Evolutionary conservation across 495 filamentous ascomycete genomes (phyloP).

Genomic region (Jackrogersella multiformis): DNA sequence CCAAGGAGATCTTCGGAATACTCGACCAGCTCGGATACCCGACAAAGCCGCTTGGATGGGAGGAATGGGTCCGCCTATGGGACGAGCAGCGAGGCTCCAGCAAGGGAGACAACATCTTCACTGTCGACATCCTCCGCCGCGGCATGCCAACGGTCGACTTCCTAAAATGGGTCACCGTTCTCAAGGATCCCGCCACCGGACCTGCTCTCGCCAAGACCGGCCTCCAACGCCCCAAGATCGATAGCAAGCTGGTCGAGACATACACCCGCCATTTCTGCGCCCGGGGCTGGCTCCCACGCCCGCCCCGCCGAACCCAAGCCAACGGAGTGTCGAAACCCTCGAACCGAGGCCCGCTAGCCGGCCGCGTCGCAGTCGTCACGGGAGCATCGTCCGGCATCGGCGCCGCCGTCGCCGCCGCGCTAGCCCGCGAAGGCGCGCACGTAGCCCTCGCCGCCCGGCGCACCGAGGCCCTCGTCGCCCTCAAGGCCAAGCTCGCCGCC

Average conservation of each 20-base stretch:
- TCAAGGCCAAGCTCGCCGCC: constrained; percentile 60
- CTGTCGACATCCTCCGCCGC: constrained; percentile 69
- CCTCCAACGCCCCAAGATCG: constrained; percentile 69
- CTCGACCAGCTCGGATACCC: constrained; percentile 69
- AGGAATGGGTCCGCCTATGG: constrained; percentile 72
- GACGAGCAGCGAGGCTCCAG: constrained; percentile 62
- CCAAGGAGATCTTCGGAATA: constrained; percentile 63
- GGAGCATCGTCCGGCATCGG: constrained; percentile 66
- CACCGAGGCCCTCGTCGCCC: constrained; percentile 64
- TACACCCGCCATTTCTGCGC: constrained; percentile 77
- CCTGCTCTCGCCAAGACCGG: constrained; percentile 59
- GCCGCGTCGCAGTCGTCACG: constrained; percentile 63
- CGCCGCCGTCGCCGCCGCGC: constrained; percentile 57
- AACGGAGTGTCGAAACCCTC: constrained; percentile 47
- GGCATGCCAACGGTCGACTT: constrained; percentile 72
- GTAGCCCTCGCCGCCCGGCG: constrained; percentile 71
- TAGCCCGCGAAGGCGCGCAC: constrained; percentile 63
- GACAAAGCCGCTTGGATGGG: constrained; percentile 65
- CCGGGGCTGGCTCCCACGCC: constrained; percentile 68
- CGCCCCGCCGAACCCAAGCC: constrained; percentile 57
- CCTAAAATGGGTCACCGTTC: constrained; percentile 63
- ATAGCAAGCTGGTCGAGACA: constrained; percentile 66
- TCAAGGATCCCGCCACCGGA: constrained; percentile 65
- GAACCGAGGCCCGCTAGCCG: constrained; percentile 60
- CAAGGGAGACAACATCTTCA: constrained; percentile 72